Evolutionary conservation across 2,329 filamentous ascomycete genomes (phyloP), one percentile per base, ranked within the genome.

Genomic region (Fusarium temperatum): DNA sequence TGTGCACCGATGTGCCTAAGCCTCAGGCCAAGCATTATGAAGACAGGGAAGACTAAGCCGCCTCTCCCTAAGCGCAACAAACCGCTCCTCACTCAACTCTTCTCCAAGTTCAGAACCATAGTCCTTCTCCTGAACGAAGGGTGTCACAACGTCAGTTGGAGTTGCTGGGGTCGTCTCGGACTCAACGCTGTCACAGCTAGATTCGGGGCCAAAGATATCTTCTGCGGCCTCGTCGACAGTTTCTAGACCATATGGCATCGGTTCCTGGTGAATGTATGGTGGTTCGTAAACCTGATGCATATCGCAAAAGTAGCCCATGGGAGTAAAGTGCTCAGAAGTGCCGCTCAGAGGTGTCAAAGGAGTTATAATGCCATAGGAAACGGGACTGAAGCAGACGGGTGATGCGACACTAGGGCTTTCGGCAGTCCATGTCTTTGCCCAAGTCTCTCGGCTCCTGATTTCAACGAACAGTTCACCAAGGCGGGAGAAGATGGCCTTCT

Each of bases 391-490:
- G 38, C 53, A 60, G 32, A 59, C 66, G 20, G 67, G 58, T 14
- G 72, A 70, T 28, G 48, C 50, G 17, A 71, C 47, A 14, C 68
- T 59, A 20, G 60, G 71, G 66, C 60, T 72, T 55, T 57, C 61
- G 20, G 53, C 41, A 58, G 61, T 63, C 57, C 51, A 56, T 35
- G 62, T 77, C 42, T 81, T 79, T 36, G 75, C 74, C 82, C 82
- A 83, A 6, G 83, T 79, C 58, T 85, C 83, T 7, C 83, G 82
- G 44, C 83, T 84, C 72, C 85, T 83, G 20, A 87, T 83, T 77
- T 90, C 87, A 22, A 86, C 78, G 39, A 84, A 82, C 20, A 90
- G 73, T 65, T 89, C 87, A 18, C 83, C 80, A n/a, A 90, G 80
- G 6, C 87, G 81, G 22, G 80, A 65, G 44, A 86, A 77, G 12